These are phyloP conservation scores for Sisymbrium irio DNA, from an alignment of 345 rosid species.

Conservation along the genomic window DNA sequence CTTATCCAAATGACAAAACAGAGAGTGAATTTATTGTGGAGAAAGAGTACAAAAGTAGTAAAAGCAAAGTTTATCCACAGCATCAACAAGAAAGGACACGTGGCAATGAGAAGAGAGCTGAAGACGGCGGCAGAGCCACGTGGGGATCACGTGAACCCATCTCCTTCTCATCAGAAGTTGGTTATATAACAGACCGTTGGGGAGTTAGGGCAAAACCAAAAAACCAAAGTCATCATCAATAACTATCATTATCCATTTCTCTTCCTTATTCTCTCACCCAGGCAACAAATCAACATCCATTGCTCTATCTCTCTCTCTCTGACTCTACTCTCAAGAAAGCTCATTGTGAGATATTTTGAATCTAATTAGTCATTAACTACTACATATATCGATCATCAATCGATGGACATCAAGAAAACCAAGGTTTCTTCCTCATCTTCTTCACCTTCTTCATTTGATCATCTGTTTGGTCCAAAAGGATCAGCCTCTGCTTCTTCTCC, in stretches of 20 bases:
- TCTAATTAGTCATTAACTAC: not conserved
- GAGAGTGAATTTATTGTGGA: not conserved
- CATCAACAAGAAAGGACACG: conserved; percentile 20
- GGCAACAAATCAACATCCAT: not conserved
- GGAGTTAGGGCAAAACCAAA: conserved; percentile 33
- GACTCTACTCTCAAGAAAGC: not conserved
- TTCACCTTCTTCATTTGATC: conserved; percentile 26
- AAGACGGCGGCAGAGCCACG: conserved; percentile 38
- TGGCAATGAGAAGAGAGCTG: conserved; percentile 9
- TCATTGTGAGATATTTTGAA: not conserved
- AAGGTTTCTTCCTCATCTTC: conserved; percentile 15
- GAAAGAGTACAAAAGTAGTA: conserved; percentile 21
- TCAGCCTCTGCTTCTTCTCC: conserved; percentile 27
- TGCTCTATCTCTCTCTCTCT: not conserved
- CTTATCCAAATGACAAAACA: conserved; percentile 32
- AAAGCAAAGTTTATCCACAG: conserved; percentile 37
- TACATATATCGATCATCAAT: not conserved
- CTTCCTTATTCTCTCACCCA: not conserved
- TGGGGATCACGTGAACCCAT: conserved; percentile 41
- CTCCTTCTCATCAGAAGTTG: conserved; percentile 32
- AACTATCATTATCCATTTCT: conserved; percentile 23
- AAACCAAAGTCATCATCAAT: conserved; percentile 13
- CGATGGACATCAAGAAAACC: conserved; percentile 31
- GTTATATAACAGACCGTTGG: conserved; percentile 41
- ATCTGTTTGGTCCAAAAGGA: conserved; percentile 34